A percentile compares a stretch with the other conserved stretches of the same genome.
Conservation (phyloP, 805 yeast genomes). For the Wickerhamiella occidentalis region DNA sequence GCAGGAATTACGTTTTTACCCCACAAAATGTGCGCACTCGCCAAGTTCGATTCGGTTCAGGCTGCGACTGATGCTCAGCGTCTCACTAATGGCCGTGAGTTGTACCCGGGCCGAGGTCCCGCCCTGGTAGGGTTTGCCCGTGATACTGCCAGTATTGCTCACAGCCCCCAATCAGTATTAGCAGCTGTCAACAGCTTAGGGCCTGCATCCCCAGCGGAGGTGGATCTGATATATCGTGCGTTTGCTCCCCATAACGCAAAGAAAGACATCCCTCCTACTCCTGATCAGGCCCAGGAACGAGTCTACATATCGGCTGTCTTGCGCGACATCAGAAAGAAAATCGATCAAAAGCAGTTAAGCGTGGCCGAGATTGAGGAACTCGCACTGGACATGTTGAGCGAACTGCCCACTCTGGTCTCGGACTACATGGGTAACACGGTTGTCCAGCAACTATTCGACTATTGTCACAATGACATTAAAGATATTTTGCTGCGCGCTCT, state of each 20-base stretch:
- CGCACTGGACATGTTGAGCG: conserved; percentile 72
- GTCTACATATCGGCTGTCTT: conserved; percentile 79
- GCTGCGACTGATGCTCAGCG: conserved; percentile 71
- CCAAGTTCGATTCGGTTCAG: conserved; percentile 61
- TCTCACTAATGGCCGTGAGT: conserved; percentile 66
- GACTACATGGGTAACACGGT: conserved; percentile 94
- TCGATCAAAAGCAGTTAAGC: conserved; percentile 43
- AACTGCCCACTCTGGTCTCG: conserved; percentile 78
- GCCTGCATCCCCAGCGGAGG: conserved; percentile 22
- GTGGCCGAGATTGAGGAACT: conserved; percentile 64
- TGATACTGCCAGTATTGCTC: conserved; percentile 13
- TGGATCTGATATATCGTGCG: conserved; percentile 25
- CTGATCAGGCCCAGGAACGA: conserved; percentile 56
- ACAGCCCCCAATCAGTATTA: conserved; percentile 26
- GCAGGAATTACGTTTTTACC: conserved; percentile 49
- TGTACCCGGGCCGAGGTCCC: conserved; percentile 62
- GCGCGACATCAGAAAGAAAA: conserved; percentile 69
- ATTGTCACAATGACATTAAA: conserved; percentile 56
- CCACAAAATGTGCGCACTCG: conserved; percentile 38
- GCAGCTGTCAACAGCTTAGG: conserved; percentile 27
- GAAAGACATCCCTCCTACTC: conserved; percentile 42
- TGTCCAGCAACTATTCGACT: conserved; percentile 78
- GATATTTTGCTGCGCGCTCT: conserved; percentile 70
- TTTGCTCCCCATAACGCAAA: conserved; percentile 19
- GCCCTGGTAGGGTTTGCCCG: conserved; percentile 79